phyloP scores from a whole-genome alignment of 2,329 filamentous ascomycete genomes.

The Penicillium sp. region DNA sequence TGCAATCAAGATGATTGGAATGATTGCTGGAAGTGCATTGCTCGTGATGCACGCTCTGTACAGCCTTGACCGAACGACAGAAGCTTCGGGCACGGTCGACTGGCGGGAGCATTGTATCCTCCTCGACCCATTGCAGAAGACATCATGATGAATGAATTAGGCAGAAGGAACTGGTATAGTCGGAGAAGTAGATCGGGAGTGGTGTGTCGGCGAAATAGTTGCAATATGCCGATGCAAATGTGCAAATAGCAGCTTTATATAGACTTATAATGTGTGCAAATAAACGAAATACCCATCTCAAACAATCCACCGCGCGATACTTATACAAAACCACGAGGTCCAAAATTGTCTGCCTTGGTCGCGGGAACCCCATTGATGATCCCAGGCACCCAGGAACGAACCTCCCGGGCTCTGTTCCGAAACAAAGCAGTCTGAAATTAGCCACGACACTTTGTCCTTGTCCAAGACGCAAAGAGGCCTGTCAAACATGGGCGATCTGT shows the following conservation, averaged over 20 bases:
- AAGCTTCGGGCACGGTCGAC: constrained; percentile 1
- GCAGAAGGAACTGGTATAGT: background rate
- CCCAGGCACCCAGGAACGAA: constrained; percentile 11
- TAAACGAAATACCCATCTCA: background rate
- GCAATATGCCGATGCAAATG: background rate
- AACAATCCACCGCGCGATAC: background rate
- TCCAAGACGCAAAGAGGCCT: constrained; percentile 5
- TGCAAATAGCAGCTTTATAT: constrained; percentile 3
- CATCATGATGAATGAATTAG: background rate
- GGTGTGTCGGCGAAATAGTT: background rate
- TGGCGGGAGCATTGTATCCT: constrained; percentile 34
- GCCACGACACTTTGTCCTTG: background rate
- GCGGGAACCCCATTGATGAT: background rate
- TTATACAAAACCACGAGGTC: background rate
- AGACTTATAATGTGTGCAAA: constrained; percentile 1
- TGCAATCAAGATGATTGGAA: background rate
- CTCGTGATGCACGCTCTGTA: background rate
- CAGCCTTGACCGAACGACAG: background rate
- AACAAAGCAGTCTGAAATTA: background rate
- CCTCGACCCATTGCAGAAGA: constrained; percentile 38
- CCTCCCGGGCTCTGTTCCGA: background rate
- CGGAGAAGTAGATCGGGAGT: background rate
- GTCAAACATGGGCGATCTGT: constrained; percentile 17
- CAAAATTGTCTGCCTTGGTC: constrained; percentile 14
- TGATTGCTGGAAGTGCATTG: background rate